Evolutionary conservation across 169 alveolate genomes (phyloP), one percentile per base, ranked within the genome.

Genomic region (Plasmodium gonderi): DNA sequence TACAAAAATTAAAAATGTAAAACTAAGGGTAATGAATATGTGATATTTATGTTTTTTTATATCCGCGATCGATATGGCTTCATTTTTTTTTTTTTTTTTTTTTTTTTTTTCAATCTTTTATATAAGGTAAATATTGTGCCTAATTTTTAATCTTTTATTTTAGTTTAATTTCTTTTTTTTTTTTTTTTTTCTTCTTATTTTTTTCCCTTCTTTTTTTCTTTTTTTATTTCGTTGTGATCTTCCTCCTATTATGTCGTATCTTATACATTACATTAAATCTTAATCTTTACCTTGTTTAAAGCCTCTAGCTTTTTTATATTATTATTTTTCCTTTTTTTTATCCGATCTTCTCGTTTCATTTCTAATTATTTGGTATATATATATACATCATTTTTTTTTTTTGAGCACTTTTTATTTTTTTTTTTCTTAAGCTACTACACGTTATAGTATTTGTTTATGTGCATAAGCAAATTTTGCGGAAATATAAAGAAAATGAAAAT

Each of bases 1-100:
- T 60, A 60, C 72, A 60, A 17, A 60, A 60, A 7, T 60, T 17
- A 60, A 60, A 60, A 60, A 60, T n/a, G 72, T 17, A 60, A 60
- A 60, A 60, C 72, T 17, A 60, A 1, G 33, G 72, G 72, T 20
- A 60, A 8, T 5, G 5, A 0, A 60, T 60, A 17, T 60, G 23
- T 60, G 23, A 11, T 60, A 60, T 60, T 60, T 60, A 60, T 60
- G 33, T 60, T 60, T 60, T 47, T 47, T 47, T 60, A 60, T 60
- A 60, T 60, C 72, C 72, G 33, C 72, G 72, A 60, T 60, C 36
- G 72, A 60, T 60, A 20, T 60, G 72, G 72, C 72, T 60, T 60
- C 23, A 20, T 60, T 60, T 17, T 60, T 17, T 60, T 60, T 60
- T 60, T 60, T 17, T 60, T 14, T 9, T 60, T 60, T 60, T 60